Evolutionary conservation across 2,329 filamentous ascomycete species (phyloP), one percentile per base, ranked within the genome.

Genomic region (Alternaria triticina): DNA sequence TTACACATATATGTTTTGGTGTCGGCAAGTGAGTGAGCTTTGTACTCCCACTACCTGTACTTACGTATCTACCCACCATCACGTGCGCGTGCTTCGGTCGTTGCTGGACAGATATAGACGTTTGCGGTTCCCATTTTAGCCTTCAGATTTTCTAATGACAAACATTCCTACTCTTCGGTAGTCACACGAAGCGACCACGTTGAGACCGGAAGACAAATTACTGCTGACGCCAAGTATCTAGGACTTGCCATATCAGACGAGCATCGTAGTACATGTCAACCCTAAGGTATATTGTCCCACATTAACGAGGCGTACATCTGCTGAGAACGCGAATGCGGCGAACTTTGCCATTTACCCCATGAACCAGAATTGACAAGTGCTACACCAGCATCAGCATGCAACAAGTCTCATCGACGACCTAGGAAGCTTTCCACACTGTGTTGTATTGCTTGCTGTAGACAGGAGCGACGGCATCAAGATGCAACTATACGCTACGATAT

Each of bases 231-330:
- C 36, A 40, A 40, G 36, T 40, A 2, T 3, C 1, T 1, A 40
- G n/a, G 36, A 40, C 36, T 40, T 40, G n/a, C 36, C 36, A 40
- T 17, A 40, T 40, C 36, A 40, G 36, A 40, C 36, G 36, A 17
- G n/a, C 36, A 40, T 40, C 5, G 36, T 40, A 0, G 36, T 40
- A 40, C 36, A 40, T 40, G 36, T 11, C n/a, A 40, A 17, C 2
- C 36, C 8, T 17, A 40, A 17, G n/a, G n/a, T 40, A 40, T 17
- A 40, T 17, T 17, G 36, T 40, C n/a, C 36, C n/a, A 40, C 36
- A 17, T 40, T 6, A 40, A 3, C 2, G 3, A 3, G 36, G 36
- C 2, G 4, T 2, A 0, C 0, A 40, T 40, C 36, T 11, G 5
- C n/a, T 6, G n/a, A 40, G n/a, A 11, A n/a, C 36, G 36, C 15